A percentile compares a stretch with the other conserved stretches of the same genome.
Evolutionary conservation across 768 basidiomycete species (phyloP).

Genomic region (Mrakia blollopis): DNA sequence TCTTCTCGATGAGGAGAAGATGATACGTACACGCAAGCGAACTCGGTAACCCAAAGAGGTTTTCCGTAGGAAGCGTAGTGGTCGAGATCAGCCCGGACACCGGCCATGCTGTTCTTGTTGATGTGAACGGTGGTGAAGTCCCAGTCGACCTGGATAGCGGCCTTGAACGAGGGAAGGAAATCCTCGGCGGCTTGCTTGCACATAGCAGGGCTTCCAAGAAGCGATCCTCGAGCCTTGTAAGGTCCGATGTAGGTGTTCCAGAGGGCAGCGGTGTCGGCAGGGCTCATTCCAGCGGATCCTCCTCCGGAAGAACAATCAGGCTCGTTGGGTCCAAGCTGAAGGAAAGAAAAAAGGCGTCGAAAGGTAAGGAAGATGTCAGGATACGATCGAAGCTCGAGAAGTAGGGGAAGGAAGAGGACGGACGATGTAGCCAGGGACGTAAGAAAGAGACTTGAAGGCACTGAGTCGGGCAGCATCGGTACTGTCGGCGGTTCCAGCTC

Average conservation of each 20-base stretch:
- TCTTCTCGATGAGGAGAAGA: background rate
- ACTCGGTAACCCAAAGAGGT: conserved; percentile 32
- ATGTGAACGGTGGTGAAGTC: conserved; percentile 35
- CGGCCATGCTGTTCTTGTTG: conserved; percentile 38
- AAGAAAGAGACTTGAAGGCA: conserved; percentile 39
- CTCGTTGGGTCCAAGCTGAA: conserved; percentile 42
- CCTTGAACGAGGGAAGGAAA: conserved; percentile 43
- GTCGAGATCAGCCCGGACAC: conserved; percentile 39
- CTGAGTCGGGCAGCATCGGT: conserved; percentile 40
- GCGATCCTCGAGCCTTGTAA: conserved; percentile 37
- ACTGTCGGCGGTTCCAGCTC: conserved; percentile 34
- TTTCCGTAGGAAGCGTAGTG: conserved; percentile 32
- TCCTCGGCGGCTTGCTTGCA: conserved; percentile 44
- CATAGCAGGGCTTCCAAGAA: conserved; percentile 43
- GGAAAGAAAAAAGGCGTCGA: background rate
- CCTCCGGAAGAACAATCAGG: conserved; percentile 42
- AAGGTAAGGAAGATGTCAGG: background rate
- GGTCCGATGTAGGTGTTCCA: conserved; percentile 43
- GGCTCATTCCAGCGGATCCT: conserved; percentile 24
- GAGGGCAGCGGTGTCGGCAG: conserved; percentile 34
- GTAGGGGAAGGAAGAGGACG: background rate
- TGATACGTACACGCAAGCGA: conserved; percentile 37
- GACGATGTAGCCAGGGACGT: conserved; percentile 40
- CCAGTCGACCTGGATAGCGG: conserved; percentile 33
- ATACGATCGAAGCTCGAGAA: background rate